Evolutionary conservation across 2,329 filamentous ascomycete species (phyloP), one percentile per base, ranked within the genome.

Genomic region (Colletotrichum sp.): DNA sequence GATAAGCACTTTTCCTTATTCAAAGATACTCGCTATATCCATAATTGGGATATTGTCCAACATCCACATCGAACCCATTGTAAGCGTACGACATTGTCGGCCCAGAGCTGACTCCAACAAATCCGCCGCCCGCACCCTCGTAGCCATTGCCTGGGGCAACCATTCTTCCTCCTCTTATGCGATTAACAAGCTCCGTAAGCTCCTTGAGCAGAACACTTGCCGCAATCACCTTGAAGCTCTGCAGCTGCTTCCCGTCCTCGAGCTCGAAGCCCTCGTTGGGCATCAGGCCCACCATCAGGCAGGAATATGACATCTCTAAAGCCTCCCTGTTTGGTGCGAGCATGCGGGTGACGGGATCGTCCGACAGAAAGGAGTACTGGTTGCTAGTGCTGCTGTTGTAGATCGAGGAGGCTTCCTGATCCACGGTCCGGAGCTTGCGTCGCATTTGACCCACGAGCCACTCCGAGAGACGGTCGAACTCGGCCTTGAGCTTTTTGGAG

Each of bases 401-500:
- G 22, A 34, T 18, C 1, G 36, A 36, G 22, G 18, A 30, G 6
- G 59, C n/a, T 34, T 63, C 59, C 59, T 44, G 71, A 2, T 59
- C 68, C 8, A 48, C 62, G 24, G 24, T 66, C 15, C 63, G 66
- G 15, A 22, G 59, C 8, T 64, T 73, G 6, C 67, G 77, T 24
- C 82, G 82, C 68, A 87, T 85, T 60, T 86, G 79, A 8, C 82
- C 81, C 24, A 84, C 83, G 12, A 86, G 83, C 83, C 84, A 88
- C 4, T 83, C 81, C 16, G 87, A 83, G 59, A 89, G 84, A 10
- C 86, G 84, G 59, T 89, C 87, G 64, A 88, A 90, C 64, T 89
- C 88, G 16, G 90, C 89, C 69, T 86, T 88, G 24, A 92, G 84
- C 78, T 88, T 88, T 63, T 86, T 82, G 3, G 89, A 91, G 3